These are phyloP conservation scores for Alternaria novae-zelandiae DNA, from an alignment of 2,329 filamentous ascomycete species.

Conservation along the genomic window DNA sequence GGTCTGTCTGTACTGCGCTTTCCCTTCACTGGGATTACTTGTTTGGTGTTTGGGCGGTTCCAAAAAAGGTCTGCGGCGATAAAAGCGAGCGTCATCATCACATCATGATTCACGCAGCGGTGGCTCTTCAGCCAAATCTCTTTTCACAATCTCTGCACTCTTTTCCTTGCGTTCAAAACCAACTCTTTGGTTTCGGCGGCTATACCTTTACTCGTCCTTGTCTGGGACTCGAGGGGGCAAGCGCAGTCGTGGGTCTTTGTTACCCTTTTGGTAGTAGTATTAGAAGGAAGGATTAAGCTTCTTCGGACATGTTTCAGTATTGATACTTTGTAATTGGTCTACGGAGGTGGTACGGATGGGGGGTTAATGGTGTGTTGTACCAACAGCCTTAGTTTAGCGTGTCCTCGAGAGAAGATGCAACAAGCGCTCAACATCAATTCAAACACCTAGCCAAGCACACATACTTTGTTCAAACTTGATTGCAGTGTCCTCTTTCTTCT, in stretches of 20 bases:
- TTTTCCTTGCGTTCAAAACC: slow-evolving; percentile 28
- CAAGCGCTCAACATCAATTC: neutral
- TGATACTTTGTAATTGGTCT: slow-evolving; percentile 25
- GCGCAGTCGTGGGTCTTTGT: slow-evolving; percentile 37
- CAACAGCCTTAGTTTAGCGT: slow-evolving; percentile 6
- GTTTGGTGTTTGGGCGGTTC: slow-evolving; percentile 19
- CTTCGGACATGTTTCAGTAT: slow-evolving; percentile 28
- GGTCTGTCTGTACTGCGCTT: slow-evolving; percentile 16
- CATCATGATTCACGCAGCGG: slow-evolving; percentile 32
- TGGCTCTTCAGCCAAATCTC: slow-evolving; percentile 42
- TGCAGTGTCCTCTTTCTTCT: too few relatives aligned
- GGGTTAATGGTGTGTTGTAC: slow-evolving; percentile 16
- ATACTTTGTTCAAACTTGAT: neutral
- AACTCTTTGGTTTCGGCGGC: slow-evolving; percentile 39
- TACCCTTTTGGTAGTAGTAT: slow-evolving; percentile 13
- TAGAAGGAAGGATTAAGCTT: slow-evolving; percentile 9
- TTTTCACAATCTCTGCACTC: slow-evolving; percentile 19
- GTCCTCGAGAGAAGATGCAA: slow-evolving; percentile 4
- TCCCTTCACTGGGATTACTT: slow-evolving; percentile 29
- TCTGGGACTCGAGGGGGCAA: slow-evolving; percentile 33
- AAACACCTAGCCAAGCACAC: slow-evolving; percentile 5
- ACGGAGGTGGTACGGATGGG: slow-evolving; percentile 8
- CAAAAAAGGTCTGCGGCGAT: slow-evolving; percentile 13
- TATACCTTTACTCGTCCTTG: slow-evolving; percentile 34
- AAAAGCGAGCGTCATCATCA: slow-evolving; percentile 31